Evolutionary conservation across 305 asterid species (phyloP), one percentile per base, ranked within the genome.

Genomic region (Solanum aculeatissimum): DNA sequence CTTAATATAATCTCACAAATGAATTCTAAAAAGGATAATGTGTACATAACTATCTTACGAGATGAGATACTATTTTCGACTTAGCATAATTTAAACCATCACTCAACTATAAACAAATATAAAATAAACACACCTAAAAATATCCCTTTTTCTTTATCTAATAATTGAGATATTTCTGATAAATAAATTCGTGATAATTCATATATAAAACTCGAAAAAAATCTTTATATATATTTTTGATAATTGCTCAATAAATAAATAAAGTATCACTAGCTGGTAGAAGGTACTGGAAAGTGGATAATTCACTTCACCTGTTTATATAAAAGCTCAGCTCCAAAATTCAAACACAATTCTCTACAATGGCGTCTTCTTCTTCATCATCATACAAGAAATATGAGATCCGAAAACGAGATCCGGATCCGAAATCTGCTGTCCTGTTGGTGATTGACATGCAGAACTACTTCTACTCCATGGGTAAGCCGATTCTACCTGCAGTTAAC

Each of bases 361-460:
- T 47, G 60, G 42, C 60, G n/a, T n/a, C n/a, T 2, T 14, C 62
- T 1, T 63, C 91, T 8, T 57, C 91, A 8, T 89, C 93, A 14
- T 89, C 92, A 1, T 89, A 92, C 93, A 12, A 84, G 88, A 89
- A 90, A 84, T 94, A 86, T 84, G 97, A 93, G 87, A 88, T 49
- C 85, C 92, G 94, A 75, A 80, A 74, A 23, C 85, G 90, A 78
- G 49, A 89, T 4, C 98, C 97, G 27, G 85, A 91, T 78, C 90
- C 93, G 35, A 91, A 88, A 85, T 74, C 88, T 53, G 89, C 89
- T 4, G 94, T 91, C 53, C 58, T 94, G 62, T 49, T 93, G 72
- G 98, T 94, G 16, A 92, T 94, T 71, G 98, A 93, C 74, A 85
- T 92, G 86, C 94, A 94, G 77, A 92, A 93, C 51, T 58, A 94